Evolutionary conservation across 306 rosid species (phyloP).

Genomic region (Quercus wislizeni): DNA sequence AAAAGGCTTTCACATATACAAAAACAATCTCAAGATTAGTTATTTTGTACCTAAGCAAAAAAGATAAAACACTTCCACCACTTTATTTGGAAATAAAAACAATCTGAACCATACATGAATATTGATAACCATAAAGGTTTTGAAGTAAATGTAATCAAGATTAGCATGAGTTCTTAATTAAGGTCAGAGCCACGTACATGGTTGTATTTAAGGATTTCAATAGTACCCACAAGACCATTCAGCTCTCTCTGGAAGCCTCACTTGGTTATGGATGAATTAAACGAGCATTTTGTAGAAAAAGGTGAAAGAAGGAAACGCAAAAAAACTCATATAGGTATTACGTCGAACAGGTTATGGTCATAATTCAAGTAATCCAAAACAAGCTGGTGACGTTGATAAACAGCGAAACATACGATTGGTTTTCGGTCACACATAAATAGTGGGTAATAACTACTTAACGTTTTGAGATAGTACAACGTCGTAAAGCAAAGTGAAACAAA

Average conservation of each 20-base stretch:
- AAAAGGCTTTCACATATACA: neutral
- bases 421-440: neutral
- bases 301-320: neutral
- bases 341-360: conserved; percentile 4
- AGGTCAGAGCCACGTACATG: no score
- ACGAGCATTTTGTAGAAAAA: neutral
- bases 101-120: no score
- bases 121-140: no score
- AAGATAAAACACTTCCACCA: no score
- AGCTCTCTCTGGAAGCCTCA: neutral
- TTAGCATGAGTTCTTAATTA: no score
- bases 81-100: no score
- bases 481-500: neutral
- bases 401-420: neutral
- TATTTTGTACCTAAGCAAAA: no score
- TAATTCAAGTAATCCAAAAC: neutral
- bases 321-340: neutral
- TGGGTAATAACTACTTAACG: neutral
- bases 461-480: no score
- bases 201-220: neutral
- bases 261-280: neutral
- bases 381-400: neutral
- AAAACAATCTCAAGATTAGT: neutral
- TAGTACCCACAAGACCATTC: neutral
- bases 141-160: no score